Base-by-base conservation (phyloP, 331 rosid species). In the Pyracantha coccinea region DNA sequence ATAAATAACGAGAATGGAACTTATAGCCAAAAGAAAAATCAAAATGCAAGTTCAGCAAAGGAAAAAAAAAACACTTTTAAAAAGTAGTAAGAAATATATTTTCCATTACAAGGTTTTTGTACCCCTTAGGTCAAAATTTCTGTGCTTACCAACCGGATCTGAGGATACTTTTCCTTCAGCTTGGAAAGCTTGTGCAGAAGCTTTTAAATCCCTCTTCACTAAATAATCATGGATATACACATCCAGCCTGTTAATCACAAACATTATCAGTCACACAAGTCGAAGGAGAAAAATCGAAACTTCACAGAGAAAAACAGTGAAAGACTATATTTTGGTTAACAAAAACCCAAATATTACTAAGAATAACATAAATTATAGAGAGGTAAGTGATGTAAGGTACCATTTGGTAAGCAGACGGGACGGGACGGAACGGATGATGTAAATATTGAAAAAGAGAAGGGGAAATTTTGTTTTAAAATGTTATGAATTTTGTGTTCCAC, bases 141-240 rank as follows among this genome's bases (percentile, higher is more conserved):
- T 5, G 31, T 41, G 84, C 99, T 82, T 75, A 95, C 99, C 99
- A 83, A 95, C 99, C 41, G 99, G 99, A 88, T 95, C 99, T 4
- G 99, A 90, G 57, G 99, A 95, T 24, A 95, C 99, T 89, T 95
- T 95, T 19, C 98, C 99, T 86, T 95, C 99, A 24, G 93, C 91
- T 81, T 90, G 98, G 80, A 95, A 95, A 66, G 99, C 99, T 83
- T 92, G 96, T 66, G 99, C 99, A 77, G 99, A 80, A 84, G 97
- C 96, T 82, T 95, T 95, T 80, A 95, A 90, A 78, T 95, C 98
- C 84, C 99, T 86, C 87, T 95, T 95, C 6, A 95, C 97, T 50
- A 95, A 79, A 69, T 95, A 95, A 88, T 95, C 99, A 33, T 95
- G 98, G 80, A 95, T 95, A 80, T 95, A 95, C 66, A 95, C 99